These are phyloP conservation scores for Teratosphaeria zuluensis DNA, from an alignment of 2,329 filamentous ascomycete genomes.

Conservation along the genomic window DNA sequence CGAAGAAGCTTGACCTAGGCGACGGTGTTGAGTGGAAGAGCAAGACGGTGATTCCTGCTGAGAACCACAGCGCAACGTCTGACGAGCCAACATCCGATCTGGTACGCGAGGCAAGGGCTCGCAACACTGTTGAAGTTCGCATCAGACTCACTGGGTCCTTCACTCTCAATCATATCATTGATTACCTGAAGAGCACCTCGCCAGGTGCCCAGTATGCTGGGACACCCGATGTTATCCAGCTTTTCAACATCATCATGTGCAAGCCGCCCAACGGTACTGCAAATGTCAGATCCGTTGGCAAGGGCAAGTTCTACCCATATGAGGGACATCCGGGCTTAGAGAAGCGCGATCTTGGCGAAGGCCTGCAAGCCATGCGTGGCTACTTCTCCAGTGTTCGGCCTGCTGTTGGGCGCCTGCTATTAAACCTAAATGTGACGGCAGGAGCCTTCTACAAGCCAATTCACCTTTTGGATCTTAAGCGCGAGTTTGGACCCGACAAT, in stretches of 20 bases:
- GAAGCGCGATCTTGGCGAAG: conserved; percentile 35
- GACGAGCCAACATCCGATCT: conserved; percentile 8
- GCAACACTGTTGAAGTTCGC: conserved; percentile 28
- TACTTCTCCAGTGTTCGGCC: conserved; percentile 54
- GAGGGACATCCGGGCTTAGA: conserved; percentile 24
- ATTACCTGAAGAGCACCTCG: conserved; percentile 31
- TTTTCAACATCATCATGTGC: conserved; percentile 49
- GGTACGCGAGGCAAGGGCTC: conserved; percentile 15
- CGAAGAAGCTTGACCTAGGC: conserved; percentile 15
- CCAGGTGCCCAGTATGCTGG: conserved; percentile 29
- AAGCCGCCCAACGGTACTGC: conserved; percentile 35
- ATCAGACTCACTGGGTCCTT: conserved; percentile 27
- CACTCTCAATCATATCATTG: conserved; percentile 32
- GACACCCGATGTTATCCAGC: conserved; percentile 45
- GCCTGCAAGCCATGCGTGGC: conserved; percentile 49
- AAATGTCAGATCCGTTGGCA: conserved; percentile 38
- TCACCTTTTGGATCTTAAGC: conserved; percentile 25
- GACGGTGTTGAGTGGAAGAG: conserved; percentile 4
- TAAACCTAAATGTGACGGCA: conserved; percentile 55
- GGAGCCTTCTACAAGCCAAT: conserved; percentile 46
- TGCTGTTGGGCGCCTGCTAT: conserved; percentile 46
- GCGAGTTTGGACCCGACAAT: conserved; percentile 17
- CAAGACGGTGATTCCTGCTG: conserved; percentile 25
- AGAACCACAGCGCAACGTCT: neutral
- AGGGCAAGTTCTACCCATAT: conserved; percentile 45